Base-by-base conservation (phyloP, 2,329 filamentous ascomycete species). In the Ophiosphaerella narmari region DNA sequence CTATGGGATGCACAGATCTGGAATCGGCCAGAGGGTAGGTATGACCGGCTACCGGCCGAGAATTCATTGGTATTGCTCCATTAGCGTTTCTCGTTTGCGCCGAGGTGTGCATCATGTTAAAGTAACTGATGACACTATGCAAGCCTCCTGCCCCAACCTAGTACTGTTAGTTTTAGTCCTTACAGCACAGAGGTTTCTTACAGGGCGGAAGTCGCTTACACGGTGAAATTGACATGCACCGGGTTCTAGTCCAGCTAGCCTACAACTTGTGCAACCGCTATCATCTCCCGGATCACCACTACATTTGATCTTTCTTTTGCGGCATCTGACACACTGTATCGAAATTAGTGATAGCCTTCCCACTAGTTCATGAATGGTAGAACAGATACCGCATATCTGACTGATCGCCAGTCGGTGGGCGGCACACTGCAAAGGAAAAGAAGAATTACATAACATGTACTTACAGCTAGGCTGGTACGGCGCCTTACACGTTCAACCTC, bases 251-350 rank as follows among this genome's bases (percentile, higher is more conserved):
- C 88, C 88, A 44, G 92, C 87, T 54, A 80, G 85, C 65, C 85
- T 88, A 78, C 93, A 97, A 72, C 92, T 96, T 9, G 82, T 79
- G 74, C 93, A 97, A n/a, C 87, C 86, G 34, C 79, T 76, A n/a
- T 88, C 88, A 65, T 87, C 84, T 29, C 88, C 89, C 31, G 82
- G 80, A 68, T 96, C 91, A 37, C 93, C 93, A 66, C 89, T 96
- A 77, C 93, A 97, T 62, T 90, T 88, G 64, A 97, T 97, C 79
- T 97, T 97, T 51, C 93, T 85, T 76, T 93, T 92, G 53, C 93
- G 86, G 74, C 93, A 97, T 60, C 93, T 86, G 32, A 86, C 85
- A 72, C 93, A 97, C 93, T 97, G 58, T 5, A 38, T 7, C 7
- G 3, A 12, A 26, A 16, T 63, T 24, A 55, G 50, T 35, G 2